Conservation (phyloP, 2,329 filamentous ascomycete genomes). For the Paraphaeosphaeria minitans region DNA sequence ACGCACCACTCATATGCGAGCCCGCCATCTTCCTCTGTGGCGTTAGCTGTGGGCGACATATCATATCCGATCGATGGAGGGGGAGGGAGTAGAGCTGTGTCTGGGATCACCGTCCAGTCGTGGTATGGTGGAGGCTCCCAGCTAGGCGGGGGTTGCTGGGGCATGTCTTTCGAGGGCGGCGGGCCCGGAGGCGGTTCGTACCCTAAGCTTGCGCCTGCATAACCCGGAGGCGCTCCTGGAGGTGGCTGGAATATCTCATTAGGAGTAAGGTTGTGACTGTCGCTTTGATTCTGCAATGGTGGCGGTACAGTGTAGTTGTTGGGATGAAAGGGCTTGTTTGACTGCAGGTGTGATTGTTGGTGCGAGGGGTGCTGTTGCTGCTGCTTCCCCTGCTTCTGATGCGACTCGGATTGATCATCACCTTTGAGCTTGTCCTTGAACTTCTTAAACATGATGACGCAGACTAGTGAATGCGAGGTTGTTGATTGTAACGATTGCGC, state of each 20-base stretch:
- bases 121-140: constrained; percentile 63
- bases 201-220: constrained; percentile 12
- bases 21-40: constrained; percentile 66
- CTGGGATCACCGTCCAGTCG: constrained; percentile 75
- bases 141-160: constrained; percentile 42
- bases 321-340: constrained; percentile 28
- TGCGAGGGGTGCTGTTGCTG: constrained; percentile 20
- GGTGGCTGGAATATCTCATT: constrained; percentile 37
- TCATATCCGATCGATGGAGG: constrained; percentile 72
- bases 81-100: constrained; percentile 73
- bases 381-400: constrained; percentile 15
- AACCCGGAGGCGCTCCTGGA: constrained; percentile 35
- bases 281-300: constrained; percentile 17
- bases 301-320: constrained; percentile 20
- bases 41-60: constrained; percentile 71
- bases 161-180: constrained; percentile 29
- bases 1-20: constrained; percentile 70
- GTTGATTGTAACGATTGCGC: not conserved
- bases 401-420: constrained; percentile 24
- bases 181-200: constrained; percentile 32
- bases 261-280: constrained; percentile 18
- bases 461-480: not conserved
- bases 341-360: constrained; percentile 27
- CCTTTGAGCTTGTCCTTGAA: constrained; percentile 43
- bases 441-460: constrained; percentile 41